phyloP scores from a whole-genome alignment of 75 land plant genomes.

The Isoetes taiwanensis region DNA sequence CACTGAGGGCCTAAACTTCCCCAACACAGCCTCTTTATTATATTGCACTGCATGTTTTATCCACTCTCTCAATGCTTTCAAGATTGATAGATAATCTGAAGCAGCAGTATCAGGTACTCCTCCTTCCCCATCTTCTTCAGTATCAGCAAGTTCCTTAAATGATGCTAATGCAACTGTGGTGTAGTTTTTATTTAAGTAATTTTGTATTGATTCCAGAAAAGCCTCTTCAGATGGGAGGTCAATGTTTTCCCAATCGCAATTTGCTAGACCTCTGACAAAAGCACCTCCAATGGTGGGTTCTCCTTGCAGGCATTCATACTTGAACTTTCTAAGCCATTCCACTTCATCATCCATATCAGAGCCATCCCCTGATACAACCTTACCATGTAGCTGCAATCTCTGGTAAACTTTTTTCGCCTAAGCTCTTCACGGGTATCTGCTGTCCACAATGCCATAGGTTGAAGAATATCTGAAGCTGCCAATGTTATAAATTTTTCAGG shows the following conservation, averaged over 20 bases:
- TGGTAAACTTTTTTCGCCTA: constrained; percentile 6
- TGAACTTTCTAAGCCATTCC: constrained; percentile 30
- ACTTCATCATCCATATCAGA: constrained; percentile 19
- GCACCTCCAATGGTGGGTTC: constrained; percentile 29
- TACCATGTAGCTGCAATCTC: constrained; percentile 15
- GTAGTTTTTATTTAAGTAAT: constrained; percentile 9
- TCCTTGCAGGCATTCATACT: constrained; percentile 25
- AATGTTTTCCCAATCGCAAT: constrained; percentile 16
- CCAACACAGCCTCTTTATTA: constrained; percentile 20
- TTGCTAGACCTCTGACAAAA: constrained; percentile 22
- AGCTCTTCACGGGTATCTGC: constrained; percentile 23
- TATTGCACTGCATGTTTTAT: constrained; percentile 24
- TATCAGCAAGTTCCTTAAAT: background rate
- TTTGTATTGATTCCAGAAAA: constrained; percentile 25
- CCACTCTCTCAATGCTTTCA: constrained; percentile 25
- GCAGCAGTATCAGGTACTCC: background rate
- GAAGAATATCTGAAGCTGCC: constrained; percentile 20
- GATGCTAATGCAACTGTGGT: background rate
- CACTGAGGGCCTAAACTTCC: constrained; percentile 9
- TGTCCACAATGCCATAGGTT: constrained; percentile 31
- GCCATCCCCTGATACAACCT: constrained; percentile 7
- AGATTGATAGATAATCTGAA: constrained; percentile 10
- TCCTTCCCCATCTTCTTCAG: background rate
- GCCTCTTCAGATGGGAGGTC: constrained; percentile 21
- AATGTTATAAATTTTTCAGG: constrained; percentile 29